A percentile compares a stretch with the other conserved stretches of the same genome.
These are phyloP conservation scores for Nasturtium officinale DNA, from an alignment of 345 rosid genomes.

Conservation along the genomic window DNA sequence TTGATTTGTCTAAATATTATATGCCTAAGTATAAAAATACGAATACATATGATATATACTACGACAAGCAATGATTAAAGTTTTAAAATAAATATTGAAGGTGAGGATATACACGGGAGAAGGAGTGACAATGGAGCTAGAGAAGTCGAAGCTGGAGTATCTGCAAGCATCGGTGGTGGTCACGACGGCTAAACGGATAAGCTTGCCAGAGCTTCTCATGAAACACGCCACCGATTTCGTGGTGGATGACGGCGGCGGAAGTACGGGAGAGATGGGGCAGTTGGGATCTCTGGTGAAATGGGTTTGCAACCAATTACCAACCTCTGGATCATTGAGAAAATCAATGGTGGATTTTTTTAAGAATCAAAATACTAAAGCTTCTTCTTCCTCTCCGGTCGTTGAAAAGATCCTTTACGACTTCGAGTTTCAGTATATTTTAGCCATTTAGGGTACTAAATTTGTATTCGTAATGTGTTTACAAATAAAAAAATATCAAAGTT, in stretches of 20 bases:
- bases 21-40: background rate
- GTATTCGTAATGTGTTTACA: constrained; percentile 5
- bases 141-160: constrained; percentile 86
- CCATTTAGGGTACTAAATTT: constrained; percentile 47
- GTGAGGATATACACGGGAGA: constrained; percentile 85
- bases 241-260: constrained; percentile 34
- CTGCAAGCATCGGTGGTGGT: constrained; percentile 80
- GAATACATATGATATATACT: background rate
- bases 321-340: constrained; percentile 81
- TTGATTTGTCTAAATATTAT: background rate
- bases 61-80: background rate
- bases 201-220: constrained; percentile 74
- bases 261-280: constrained; percentile 28
- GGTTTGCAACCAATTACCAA: constrained; percentile 88
- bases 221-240: constrained; percentile 63
- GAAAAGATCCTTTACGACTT: constrained; percentile 81
- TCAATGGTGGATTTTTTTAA: constrained; percentile 90
- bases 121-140: constrained; percentile 63
- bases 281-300: constrained; percentile 71
- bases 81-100: constrained; percentile 43
- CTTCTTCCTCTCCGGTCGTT: constrained; percentile 44
- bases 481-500: constrained; percentile 11
- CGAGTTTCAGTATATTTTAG: constrained; percentile 82
- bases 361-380: constrained; percentile 51
- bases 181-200: constrained; percentile 58